Conservation (phyloP, 257 asterid species). For the Penstemon davidsonii region DNA sequence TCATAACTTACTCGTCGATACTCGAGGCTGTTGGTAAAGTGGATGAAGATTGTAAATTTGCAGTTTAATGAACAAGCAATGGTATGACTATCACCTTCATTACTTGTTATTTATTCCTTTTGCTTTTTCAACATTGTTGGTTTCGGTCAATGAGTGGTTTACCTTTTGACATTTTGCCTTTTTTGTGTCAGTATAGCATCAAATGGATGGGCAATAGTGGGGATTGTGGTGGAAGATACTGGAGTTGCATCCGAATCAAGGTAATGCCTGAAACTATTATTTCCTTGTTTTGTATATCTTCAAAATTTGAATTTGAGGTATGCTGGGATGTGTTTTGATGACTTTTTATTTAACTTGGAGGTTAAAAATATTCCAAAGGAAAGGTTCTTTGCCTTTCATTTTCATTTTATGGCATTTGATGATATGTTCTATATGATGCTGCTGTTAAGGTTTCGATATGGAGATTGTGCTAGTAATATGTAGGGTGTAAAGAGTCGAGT, state of each 20-base stretch:
- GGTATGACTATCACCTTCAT: conserved; percentile 15
- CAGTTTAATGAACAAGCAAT: conserved; percentile 24
- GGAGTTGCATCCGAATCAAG: neutral
- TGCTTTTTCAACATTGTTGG: neutral
- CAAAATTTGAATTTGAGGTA: too few species aligned
- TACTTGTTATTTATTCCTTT: neutral
- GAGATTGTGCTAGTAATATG: too few species aligned
- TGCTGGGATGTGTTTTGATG: neutral
- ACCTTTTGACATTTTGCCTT: too few species aligned
- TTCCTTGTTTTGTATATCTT: neutral
- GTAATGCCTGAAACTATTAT: neutral
- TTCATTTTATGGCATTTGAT: neutral
- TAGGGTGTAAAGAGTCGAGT: too few species aligned
- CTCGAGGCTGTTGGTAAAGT: conserved; percentile 64
- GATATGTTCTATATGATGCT: neutral
- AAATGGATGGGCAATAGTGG: neutral
- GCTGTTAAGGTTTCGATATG: neutral
- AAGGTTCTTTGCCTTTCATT: neutral
- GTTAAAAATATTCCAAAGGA: neutral
- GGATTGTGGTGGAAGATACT: neutral
- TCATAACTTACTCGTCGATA: conserved; percentile 53
- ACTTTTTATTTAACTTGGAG: neutral
- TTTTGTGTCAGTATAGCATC: neutral
- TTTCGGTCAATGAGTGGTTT: too few species aligned
- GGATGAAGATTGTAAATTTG: conserved; percentile 39